phyloP scores from a whole-genome alignment of 768 basidiomycete species.

The Mycena indigotica region DNA sequence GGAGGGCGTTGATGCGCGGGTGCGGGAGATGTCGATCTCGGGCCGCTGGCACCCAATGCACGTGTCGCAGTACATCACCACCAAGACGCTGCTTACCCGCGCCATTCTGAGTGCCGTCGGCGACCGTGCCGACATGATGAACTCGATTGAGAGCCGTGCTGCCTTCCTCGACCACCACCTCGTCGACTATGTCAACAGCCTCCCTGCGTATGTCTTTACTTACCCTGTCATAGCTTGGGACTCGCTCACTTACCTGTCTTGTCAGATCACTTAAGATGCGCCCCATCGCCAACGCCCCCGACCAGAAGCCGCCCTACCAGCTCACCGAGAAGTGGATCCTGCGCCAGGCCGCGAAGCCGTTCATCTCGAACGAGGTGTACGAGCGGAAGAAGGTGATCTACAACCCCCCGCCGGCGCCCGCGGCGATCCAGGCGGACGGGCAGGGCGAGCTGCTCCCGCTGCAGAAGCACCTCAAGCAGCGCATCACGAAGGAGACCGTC shows the following conservation, averaged over 20 bases:
- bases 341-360: slow-evolving; percentile 19
- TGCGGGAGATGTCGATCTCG: slow-evolving; percentile 10
- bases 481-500: slow-evolving; percentile 13
- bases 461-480: slow-evolving; percentile 12
- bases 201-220: too few relatives aligned
- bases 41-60: slow-evolving; percentile 18
- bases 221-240: too few relatives aligned
- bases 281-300: slow-evolving; percentile 3
- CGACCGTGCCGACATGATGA: slow-evolving; percentile 18
- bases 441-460: slow-evolving; percentile 6
- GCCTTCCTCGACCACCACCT: slow-evolving; percentile 17
- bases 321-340: slow-evolving; percentile 22
- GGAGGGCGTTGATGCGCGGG: slow-evolving; percentile 16
- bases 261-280: slow-evolving; percentile 18
- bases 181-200: slow-evolving; percentile 20
- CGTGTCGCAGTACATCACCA: slow-evolving; percentile 15
- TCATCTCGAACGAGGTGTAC: slow-evolving; percentile 20
- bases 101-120: slow-evolving; percentile 11
- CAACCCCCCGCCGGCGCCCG: slow-evolving; percentile 15
- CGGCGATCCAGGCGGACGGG: neutral
- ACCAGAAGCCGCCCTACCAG: neutral
- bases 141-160: slow-evolving; percentile 14
- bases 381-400: slow-evolving; percentile 14
- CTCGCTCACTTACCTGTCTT: too few relatives aligned
- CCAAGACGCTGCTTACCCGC: slow-evolving; percentile 11